Base-by-base conservation (phyloP, 768 basidiomycete genomes). In the Mycena vulgaris region DNA sequence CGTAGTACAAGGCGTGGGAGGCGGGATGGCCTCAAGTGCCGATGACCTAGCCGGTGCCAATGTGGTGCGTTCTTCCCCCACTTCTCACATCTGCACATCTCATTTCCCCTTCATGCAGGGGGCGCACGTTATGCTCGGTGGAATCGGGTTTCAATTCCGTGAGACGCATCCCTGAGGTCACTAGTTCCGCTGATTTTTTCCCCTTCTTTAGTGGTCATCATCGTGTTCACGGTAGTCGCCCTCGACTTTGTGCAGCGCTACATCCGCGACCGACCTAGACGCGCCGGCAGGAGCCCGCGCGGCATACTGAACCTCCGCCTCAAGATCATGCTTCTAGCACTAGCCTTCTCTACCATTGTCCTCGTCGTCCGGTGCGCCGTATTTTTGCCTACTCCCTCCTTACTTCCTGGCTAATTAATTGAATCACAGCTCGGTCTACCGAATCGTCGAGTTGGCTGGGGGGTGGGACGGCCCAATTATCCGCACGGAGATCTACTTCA, bases 1-100 rank as follows among this genome's bases (percentile, higher is more conserved):
- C 8, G 68, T 69, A 5, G 55, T 69, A 10, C 68, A 69, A 33
- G 68, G 53, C 21, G 31, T 69, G 28, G 49, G n/a, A n/a, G n/a
- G n/a, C n/a, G n/a, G n/a, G n/a, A n/a, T n/a, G n/a, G n/a, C n/a
- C n/a, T n/a, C n/a, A n/a, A n/a, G n/a, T n/a, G n/a, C n/a, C n/a
- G n/a, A n/a, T n/a, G n/a, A n/a, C n/a, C n/a, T n/a, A n/a, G n/a
- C n/a, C n/a, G n/a, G n/a, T n/a, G n/a, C n/a, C n/a, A n/a, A n/a
- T n/a, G n/a, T n/a, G n/a, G n/a, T 51, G 28, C 27, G 25, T 30
- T 28, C 47, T 51, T 28, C 6, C 6, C 3, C 3, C 9, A 14
- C 27, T 13, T 5, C 48, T 5, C 6, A 28, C 2, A 11, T 11
- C 49, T 30, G 10, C 4, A 51, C 19, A 17, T 2, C n/a, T n/a